A percentile compares a stretch with the other conserved stretches of the same genome.
Evolutionary conservation across 2,329 filamentous ascomycete species (phyloP).

Genomic region (Setomelanomma holmii): DNA sequence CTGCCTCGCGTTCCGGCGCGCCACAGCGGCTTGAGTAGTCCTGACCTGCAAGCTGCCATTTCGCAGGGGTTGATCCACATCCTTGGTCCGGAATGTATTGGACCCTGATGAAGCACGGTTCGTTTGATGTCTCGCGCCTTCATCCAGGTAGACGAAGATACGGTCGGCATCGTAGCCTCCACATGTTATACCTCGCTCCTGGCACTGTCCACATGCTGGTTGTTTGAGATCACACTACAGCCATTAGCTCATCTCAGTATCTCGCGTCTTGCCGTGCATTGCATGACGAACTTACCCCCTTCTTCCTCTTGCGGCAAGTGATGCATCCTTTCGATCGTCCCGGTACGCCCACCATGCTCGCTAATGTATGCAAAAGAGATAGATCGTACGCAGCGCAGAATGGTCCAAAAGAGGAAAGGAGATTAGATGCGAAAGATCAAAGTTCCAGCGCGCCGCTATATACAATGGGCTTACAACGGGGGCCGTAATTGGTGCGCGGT

Average conservation of each 20-base stretch:
- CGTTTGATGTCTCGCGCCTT: conserved; percentile 3
- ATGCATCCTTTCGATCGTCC: conserved; percentile 44
- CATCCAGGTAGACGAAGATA: conserved; percentile 61
- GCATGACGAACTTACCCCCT: conserved; percentile 58
- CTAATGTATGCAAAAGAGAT: too few relatives aligned
- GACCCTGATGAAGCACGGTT: conserved; percentile 6
- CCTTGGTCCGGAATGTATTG: neutral
- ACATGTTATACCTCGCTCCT: conserved; percentile 63
- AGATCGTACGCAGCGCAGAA: neutral
- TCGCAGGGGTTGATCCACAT: too few relatives aligned
- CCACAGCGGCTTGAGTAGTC: too few relatives aligned
- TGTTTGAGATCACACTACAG: conserved; percentile 67
- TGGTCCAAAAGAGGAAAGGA: neutral
- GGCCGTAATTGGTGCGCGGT: neutral
- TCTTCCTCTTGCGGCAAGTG: conserved; percentile 54
- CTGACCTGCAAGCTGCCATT: too few relatives aligned
- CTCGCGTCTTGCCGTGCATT: neutral
- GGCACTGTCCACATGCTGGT: conserved; percentile 67
- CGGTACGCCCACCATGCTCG: conserved; percentile 32
- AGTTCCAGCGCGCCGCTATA: neutral
- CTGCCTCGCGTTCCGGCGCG: too few relatives aligned
- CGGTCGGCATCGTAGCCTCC: conserved; percentile 70
- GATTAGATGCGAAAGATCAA: neutral
- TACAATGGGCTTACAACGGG: neutral
- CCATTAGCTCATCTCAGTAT: conserved; percentile 5